A percentile compares a stretch with the other conserved stretches of the same genome.
phyloP scores from a whole-genome alignment of 441 rosid genomes.

The Gossypium davidsonii region DNA sequence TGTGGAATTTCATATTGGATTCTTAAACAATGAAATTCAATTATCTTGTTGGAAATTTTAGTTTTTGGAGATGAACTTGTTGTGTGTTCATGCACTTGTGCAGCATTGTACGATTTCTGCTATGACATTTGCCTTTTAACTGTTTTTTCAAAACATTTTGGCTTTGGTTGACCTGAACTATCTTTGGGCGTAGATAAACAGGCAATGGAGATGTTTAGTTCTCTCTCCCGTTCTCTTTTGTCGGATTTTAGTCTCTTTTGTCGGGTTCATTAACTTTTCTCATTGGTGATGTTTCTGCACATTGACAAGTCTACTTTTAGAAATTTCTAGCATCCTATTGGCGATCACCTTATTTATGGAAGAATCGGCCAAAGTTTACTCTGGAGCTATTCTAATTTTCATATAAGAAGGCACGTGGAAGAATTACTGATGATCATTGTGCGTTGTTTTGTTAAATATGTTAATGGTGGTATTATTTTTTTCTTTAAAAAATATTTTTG shows the following conservation, averaged over 20 bases:
- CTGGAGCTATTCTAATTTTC: neutral
- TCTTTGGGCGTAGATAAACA: neutral
- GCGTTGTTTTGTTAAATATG: neutral
- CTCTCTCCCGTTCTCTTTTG: neutral
- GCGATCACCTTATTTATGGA: neutral
- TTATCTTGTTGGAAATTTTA: neutral
- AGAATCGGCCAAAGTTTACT: neutral
- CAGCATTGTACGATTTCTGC: neutral
- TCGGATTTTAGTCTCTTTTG: neutral
- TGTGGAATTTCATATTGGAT: neutral
- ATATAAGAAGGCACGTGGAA: slow-evolving; percentile 6
- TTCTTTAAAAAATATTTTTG: neutral
- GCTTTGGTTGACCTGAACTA: neutral
- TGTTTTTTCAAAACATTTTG: neutral
- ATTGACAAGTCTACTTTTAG: neutral
- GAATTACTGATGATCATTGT: neutral
- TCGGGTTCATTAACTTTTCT: neutral
- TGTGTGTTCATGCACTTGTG: neutral
- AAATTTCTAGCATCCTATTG: neutral
- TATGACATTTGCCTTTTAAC: neutral
- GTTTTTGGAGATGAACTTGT: neutral
- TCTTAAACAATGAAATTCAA: neutral
- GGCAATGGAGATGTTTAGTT: neutral
- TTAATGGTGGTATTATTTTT: neutral
- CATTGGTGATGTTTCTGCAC: neutral